Percentiles rank a stretch among this genome's conserved stretches.
phyloP scores from a whole-genome alignment of 306 rosid species.

The Rubus parviflorus region DNA sequence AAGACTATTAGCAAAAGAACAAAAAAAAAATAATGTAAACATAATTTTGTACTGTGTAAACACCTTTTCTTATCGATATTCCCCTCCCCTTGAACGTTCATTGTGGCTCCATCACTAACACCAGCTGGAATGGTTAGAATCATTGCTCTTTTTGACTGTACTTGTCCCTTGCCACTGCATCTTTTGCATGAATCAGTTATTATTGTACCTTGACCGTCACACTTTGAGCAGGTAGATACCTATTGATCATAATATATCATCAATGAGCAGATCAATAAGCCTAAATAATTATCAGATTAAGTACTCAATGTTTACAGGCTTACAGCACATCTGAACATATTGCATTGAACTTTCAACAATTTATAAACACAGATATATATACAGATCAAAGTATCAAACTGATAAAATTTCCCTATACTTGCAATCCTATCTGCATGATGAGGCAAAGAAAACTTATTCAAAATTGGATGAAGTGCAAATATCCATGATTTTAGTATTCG shows the following conservation, averaged over 20 bases:
- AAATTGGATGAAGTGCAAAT: background rate
- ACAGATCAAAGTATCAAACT: background rate
- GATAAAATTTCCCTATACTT: background rate
- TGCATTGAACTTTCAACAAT: background rate
- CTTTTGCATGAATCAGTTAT: constrained; percentile 63
- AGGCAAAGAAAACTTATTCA: background rate
- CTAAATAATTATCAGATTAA: background rate
- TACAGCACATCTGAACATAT: background rate
- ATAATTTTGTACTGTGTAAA: constrained; percentile 7
- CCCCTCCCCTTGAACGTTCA: constrained; percentile 76
- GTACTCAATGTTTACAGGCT: background rate
- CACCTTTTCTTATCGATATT: constrained; percentile 71
- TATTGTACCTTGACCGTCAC: constrained; percentile 77
- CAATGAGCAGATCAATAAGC: constrained; percentile 5
- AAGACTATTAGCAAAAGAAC: background rate
- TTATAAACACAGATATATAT: background rate
- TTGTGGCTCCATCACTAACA: constrained; percentile 73
- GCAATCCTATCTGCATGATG: background rate
- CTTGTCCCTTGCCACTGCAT: constrained; percentile 71
- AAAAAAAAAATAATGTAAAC: background rate
- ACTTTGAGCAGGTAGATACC: constrained; percentile 87
- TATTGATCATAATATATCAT: constrained; percentile 29
- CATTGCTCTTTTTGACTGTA: constrained; percentile 52
- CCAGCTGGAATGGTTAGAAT: constrained; percentile 75
- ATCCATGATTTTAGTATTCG: background rate